Evolutionary conservation across 371 early-diverging fungal species (phyloP).

Genomic region (Choanephora cucurbitarum): DNA sequence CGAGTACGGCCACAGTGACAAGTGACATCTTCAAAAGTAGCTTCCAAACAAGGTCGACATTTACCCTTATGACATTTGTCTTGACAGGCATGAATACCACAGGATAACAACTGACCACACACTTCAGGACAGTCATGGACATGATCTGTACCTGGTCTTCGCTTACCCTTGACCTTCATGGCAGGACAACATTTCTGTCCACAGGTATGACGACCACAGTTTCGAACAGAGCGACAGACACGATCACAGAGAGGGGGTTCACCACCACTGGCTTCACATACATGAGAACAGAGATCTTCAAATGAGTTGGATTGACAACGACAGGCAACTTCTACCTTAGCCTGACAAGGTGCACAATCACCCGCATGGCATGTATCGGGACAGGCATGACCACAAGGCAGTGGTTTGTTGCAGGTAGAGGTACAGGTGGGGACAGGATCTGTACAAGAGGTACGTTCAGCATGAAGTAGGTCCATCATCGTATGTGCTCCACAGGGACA

Average conservation of each 20-base stretch:
- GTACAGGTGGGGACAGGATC: constrained; percentile 84
- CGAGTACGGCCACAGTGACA: constrained; percentile 79
- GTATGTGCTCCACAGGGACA: constrained; percentile 86
- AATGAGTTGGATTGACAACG: constrained; percentile 63
- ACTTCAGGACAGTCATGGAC: constrained; percentile 64
- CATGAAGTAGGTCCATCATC: constrained; percentile 34
- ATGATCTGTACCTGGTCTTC: constrained; percentile 34
- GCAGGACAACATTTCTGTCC: constrained; percentile 59
- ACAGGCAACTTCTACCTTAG: constrained; percentile 55
- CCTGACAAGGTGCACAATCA: constrained; percentile 68
- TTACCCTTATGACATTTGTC: constrained; percentile 72
- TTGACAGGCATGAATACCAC: constrained; percentile 69
- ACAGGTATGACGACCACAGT: constrained; percentile 73
- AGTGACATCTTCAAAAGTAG: constrained; percentile 67
- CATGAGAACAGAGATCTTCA: constrained; percentile 50
- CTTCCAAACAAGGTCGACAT: constrained; percentile 72
- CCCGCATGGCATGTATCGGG: constrained; percentile 74
- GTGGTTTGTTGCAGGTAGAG: constrained; percentile 60
- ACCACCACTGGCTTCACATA: constrained; percentile 45
- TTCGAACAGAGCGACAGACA: constrained; percentile 59
- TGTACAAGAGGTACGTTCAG: constrained; percentile 58
- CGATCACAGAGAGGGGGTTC: constrained; percentile 61
- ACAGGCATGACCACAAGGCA: constrained; percentile 79
- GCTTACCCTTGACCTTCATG: constrained; percentile 40
- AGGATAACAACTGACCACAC: constrained; percentile 68